Evolutionary conservation across 2,329 filamentous ascomycete species (phyloP).

Genomic region (Sordariomycetes sp.): DNA sequence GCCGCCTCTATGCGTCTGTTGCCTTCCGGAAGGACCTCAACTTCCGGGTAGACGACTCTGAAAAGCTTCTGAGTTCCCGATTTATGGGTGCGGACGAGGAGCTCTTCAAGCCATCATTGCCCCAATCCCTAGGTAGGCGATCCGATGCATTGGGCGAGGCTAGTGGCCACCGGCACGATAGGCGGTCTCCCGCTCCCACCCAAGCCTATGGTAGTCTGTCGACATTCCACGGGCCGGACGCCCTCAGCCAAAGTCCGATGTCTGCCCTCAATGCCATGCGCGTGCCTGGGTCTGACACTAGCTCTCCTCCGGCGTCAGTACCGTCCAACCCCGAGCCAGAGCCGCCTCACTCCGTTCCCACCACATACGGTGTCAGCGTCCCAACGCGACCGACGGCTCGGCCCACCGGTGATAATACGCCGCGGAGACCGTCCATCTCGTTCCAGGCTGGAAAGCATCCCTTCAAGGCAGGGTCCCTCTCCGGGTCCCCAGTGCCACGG

Average conservation of each 20-base stretch:
- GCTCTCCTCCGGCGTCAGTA: constrained; percentile 44
- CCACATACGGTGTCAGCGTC: constrained; percentile 19
- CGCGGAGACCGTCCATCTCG: constrained; percentile 67
- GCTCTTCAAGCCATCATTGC: constrained; percentile 71
- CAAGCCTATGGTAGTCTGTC: constrained; percentile 85
- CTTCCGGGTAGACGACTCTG: constrained; percentile 84
- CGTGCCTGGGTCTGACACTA: constrained; percentile 48
- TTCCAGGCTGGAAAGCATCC: constrained; percentile 83
- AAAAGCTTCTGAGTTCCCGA: constrained; percentile 80
- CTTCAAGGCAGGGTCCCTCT: constrained; percentile 94
- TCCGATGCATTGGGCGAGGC: constrained; percentile 3
- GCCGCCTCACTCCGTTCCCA: constrained; percentile 43
- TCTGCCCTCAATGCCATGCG: constrained; percentile 67
- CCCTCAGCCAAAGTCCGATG: constrained; percentile 73
- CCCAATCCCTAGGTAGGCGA: constrained; percentile 30
- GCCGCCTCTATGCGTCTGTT: constrained; percentile 70
- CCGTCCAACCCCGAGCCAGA: constrained; percentile 28
- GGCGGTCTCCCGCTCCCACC: not conserved
- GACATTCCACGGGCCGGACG: constrained; percentile 75
- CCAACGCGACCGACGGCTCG: constrained; percentile 3
- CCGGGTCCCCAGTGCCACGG: constrained; percentile 62
- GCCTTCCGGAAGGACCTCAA: constrained; percentile 81
- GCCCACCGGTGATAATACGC: constrained; percentile 3
- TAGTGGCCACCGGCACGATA: not conserved
- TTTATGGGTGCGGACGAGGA: constrained; percentile 89